phyloP scores from a whole-genome alignment of 2,329 filamentous ascomycete genomes.

The Pezicula rhizophila region DNA sequence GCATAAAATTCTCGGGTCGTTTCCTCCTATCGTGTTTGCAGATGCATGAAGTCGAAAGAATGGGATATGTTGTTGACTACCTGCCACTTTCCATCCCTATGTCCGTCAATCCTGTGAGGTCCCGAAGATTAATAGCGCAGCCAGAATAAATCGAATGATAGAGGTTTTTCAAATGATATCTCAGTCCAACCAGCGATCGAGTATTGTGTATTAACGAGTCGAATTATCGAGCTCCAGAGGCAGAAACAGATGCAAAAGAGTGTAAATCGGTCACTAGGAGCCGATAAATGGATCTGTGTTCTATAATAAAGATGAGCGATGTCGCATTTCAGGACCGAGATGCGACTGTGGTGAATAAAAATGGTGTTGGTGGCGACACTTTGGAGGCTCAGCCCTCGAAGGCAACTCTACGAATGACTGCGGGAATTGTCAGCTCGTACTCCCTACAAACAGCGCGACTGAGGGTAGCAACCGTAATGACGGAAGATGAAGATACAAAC shows the following conservation, averaged over 20 bases:
- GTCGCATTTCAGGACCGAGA: conserved; percentile 14
- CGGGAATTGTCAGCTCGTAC: neutral
- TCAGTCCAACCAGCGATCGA: neutral
- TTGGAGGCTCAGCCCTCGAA: neutral
- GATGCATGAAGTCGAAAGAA: conserved; percentile 26
- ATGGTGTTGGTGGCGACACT: conserved; percentile 3
- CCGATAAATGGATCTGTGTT: conserved; percentile 14
- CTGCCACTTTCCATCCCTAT: conserved; percentile 3
- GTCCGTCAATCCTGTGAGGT: neutral
- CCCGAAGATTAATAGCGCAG: neutral
- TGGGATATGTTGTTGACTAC: conserved; percentile 11
- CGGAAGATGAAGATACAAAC: neutral
- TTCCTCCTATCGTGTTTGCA: conserved; percentile 20
- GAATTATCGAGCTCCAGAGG: conserved; percentile 16
- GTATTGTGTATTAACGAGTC: neutral
- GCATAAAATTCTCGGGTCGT: conserved; percentile 17
- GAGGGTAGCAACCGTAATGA: neutral
- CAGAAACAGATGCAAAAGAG: conserved; percentile 21
- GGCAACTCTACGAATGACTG: neutral
- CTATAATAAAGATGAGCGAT: conserved; percentile 11
- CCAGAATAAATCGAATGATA: neutral
- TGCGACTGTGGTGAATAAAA: conserved; percentile 5
- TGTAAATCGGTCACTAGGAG: conserved; percentile 24
- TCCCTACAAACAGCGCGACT: neutral
- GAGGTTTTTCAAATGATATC: neutral